These are phyloP conservation scores for Gossypium sturtianum DNA, from an alignment of 345 rosid genomes.

Conservation along the genomic window DNA sequence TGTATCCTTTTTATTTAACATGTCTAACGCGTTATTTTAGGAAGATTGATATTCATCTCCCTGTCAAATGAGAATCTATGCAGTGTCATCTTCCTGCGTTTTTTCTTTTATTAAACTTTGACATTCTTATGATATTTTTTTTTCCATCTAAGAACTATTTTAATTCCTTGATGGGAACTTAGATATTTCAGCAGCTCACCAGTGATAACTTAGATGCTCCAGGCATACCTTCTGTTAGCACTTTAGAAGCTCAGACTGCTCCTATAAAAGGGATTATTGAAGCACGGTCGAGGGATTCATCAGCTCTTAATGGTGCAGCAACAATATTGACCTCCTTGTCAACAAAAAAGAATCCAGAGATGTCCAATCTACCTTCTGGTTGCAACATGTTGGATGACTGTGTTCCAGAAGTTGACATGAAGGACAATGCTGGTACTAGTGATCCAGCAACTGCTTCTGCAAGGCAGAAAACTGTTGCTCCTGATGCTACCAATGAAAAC, in stretches of 20 bases:
- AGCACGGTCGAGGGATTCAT: conserved; percentile 77
- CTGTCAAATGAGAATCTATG: neutral
- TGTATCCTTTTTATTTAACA: conserved; percentile 57
- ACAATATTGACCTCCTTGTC: conserved; percentile 85
- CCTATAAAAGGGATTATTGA: conserved; percentile 70
- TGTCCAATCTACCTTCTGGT: conserved; percentile 45
- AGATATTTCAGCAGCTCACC: conserved; percentile 85
- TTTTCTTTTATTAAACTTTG: conserved; percentile 7
- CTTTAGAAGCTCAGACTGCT: conserved; percentile 67
- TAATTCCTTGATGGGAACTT: conserved; percentile 37
- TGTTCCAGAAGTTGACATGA: conserved; percentile 61
- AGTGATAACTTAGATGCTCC: conserved; percentile 58
- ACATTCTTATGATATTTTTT: conserved; percentile 9
- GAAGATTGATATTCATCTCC: neutral
- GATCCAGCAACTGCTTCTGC: conserved; percentile 50
- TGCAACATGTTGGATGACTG: conserved; percentile 36
- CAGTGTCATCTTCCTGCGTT: neutral
- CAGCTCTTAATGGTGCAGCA: conserved; percentile 88
- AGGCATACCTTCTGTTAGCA: conserved; percentile 51
- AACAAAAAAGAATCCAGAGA: conserved; percentile 51
- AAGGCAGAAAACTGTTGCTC: conserved; percentile 44
- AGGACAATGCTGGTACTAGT: conserved; percentile 46
- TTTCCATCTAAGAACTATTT: neutral
- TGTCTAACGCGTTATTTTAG: neutral
- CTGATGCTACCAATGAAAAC: conserved; percentile 44